phyloP scores from a whole-genome alignment of 1,139 yeast genomes.

The Yamadazyma kanchanaburiensis region DNA sequence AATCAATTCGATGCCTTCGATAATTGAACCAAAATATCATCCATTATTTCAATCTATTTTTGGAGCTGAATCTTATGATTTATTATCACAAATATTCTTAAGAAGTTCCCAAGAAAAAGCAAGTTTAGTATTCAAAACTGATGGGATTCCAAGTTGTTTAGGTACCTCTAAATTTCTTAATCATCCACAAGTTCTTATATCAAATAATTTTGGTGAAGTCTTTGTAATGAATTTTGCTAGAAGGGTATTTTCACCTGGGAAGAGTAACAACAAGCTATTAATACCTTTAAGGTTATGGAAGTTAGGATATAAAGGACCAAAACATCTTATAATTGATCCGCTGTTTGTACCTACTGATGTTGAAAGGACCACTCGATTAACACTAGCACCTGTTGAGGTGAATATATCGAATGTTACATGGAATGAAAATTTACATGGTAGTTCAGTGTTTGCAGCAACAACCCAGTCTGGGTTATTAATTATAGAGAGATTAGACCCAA shows the following conservation, averaged over 20 bases:
- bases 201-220: conserved; percentile 61
- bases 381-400: conserved; percentile 52
- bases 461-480: conserved; percentile 65
- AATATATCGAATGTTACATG: conserved; percentile 56
- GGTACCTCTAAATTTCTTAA: conserved; percentile 31
- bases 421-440: conserved; percentile 51
- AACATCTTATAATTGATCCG: conserved; percentile 18
- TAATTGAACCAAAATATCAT: conserved; percentile 28
- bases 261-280: conserved; percentile 26
- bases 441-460: conserved; percentile 66
- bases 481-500: conserved; percentile 51
- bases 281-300: conserved; percentile 39
- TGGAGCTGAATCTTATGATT: conserved; percentile 26
- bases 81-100: conserved; percentile 25
- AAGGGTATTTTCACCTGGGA: conserved; percentile 32
- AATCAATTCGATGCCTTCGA: conserved; percentile 19
- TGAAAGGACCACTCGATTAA: conserved; percentile 27
- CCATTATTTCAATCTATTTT: conserved; percentile 22
- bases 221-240: conserved; percentile 33
- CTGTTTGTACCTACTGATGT: conserved; percentile 25
- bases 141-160: conserved; percentile 26
- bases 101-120: conserved; percentile 37
- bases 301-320: conserved; percentile 14
- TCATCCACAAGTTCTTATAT: conserved; percentile 64
- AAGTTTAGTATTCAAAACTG: conserved; percentile 26